Evolutionary conservation across 345 rosid genomes (phyloP).

Genomic region (Durio zibethinus): DNA sequence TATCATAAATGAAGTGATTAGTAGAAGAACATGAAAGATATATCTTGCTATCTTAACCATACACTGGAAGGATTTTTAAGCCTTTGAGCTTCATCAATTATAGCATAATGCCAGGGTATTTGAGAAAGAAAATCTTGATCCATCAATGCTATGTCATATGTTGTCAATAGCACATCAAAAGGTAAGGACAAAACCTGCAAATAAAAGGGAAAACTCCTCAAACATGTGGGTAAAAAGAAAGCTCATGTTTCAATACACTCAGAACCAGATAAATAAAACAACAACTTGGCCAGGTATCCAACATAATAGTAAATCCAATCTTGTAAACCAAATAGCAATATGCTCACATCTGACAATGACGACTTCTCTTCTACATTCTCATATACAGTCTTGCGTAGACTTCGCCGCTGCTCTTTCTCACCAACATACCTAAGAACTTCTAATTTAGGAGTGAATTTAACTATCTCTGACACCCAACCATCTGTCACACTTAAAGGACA

Average conservation of each 20-base stretch:
- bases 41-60: slow-evolving; percentile 29
- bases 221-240: background rate
- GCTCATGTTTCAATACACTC: background rate
- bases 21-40: background rate
- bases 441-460: slow-evolving; percentile 61
- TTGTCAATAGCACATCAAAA: slow-evolving; percentile 79
- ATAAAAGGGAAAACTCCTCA: slow-evolving; percentile 1
- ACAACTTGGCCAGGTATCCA: background rate
- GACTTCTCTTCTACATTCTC: slow-evolving; percentile 39
- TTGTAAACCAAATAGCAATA: background rate
- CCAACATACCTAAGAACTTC: slow-evolving; percentile 74
- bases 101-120: slow-evolving; percentile 70
- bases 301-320: background rate
- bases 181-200: slow-evolving; percentile 54
- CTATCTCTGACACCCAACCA: slow-evolving; percentile 78
- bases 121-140: slow-evolving; percentile 86
- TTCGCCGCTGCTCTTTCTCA: slow-evolving; percentile 56
- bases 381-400: slow-evolving; percentile 46
- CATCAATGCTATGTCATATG: slow-evolving; percentile 67
- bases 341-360: slow-evolving; percentile 43
- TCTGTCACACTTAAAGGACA: slow-evolving; percentile 88
- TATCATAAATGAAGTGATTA: background rate
- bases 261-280: background rate
- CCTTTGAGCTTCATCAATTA: slow-evolving; percentile 90
- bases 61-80: slow-evolving; percentile 89